Conservation (phyloP, 805 yeast species). For the Candida koratica region DNA sequence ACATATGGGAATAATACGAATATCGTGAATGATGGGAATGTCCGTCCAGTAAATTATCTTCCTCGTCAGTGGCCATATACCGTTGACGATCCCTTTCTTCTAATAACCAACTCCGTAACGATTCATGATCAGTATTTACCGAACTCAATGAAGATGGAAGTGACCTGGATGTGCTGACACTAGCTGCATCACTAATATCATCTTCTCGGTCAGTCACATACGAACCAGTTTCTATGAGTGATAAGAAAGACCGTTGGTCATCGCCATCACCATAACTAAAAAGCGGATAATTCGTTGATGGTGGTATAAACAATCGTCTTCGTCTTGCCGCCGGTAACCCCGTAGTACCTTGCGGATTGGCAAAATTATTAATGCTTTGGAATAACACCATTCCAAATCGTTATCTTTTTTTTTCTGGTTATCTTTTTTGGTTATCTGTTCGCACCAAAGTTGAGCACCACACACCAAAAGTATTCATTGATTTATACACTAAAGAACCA, state of each 20-base stretch:
- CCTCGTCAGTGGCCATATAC: constrained; percentile 21
- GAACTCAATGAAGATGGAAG: constrained; percentile 39
- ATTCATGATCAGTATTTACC: constrained; percentile 34
- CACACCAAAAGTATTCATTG: too few relatives aligned
- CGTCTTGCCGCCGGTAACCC: constrained; percentile 34
- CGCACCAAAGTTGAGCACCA: too few relatives aligned
- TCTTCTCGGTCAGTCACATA: constrained; percentile 24
- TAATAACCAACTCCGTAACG: constrained; percentile 31
- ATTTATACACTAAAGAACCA: constrained; percentile 49
- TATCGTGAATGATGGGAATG: constrained; percentile 11
- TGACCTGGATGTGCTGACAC: constrained; percentile 39
- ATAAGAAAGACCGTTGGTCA: constrained; percentile 42
- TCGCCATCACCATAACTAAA: constrained; percentile 42
- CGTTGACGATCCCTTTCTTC: constrained; percentile 40
- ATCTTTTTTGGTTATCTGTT: not conserved
- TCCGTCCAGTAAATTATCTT: constrained; percentile 15
- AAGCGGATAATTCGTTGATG: constrained; percentile 40
- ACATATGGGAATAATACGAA: constrained; percentile 7
- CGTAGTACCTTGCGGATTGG: constrained; percentile 34
- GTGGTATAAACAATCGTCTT: constrained; percentile 41
- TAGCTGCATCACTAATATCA: constrained; percentile 37
- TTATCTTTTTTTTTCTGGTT: not conserved
- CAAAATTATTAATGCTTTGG: constrained; percentile 35
- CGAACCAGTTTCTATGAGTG: constrained; percentile 35
- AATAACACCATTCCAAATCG: constrained; percentile 37